phyloP scores from a whole-genome alignment of 2,329 filamentous ascomycete genomes.

The Alternaria hordeiaustralica region DNA sequence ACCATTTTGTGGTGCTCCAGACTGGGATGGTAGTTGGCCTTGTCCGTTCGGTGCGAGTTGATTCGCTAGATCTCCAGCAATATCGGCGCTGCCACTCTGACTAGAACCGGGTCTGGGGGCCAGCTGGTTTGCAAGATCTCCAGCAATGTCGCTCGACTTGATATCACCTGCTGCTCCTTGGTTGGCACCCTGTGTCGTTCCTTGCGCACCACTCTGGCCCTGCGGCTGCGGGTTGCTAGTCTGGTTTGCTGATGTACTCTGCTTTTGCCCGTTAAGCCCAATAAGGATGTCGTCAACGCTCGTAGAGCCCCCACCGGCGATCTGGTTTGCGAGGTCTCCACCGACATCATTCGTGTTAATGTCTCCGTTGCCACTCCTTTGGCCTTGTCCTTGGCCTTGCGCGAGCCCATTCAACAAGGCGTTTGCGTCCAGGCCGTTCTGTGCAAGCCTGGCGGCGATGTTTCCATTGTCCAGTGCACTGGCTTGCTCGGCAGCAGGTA shows the following conservation, averaged over 20 bases:
- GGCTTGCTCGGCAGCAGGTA: constrained; percentile 9
- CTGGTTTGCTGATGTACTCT: constrained; percentile 14
- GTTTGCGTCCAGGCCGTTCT: constrained; percentile 23
- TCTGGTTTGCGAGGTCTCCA: constrained; percentile 25
- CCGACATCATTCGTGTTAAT: constrained; percentile 16
- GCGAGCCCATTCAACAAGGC: constrained; percentile 27
- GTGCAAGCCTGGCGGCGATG: constrained; percentile 21
- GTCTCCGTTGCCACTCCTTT: constrained; percentile 5
- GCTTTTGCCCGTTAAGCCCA: constrained; percentile 19
- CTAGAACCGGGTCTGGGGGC: neutral
- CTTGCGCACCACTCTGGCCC: constrained; percentile 8
- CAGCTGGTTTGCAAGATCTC: constrained; percentile 9
- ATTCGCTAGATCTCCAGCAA: constrained; percentile 12
- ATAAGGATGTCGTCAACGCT: constrained; percentile 17
- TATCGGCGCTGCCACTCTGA: neutral
- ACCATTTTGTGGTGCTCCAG: neutral
- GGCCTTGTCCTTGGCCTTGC: constrained; percentile 17
- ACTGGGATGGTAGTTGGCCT: constrained; percentile 8
- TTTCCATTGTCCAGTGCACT: constrained; percentile 16
- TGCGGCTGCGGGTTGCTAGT: constrained; percentile 7
- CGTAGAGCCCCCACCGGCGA: constrained; percentile 21
- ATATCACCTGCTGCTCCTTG: constrained; percentile 3
- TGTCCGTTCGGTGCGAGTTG: constrained; percentile 12
- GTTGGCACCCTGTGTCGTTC: neutral
- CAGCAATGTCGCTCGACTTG: constrained; percentile 2